Base-by-base conservation (phyloP, 192 early-diverging fungal genomes). In the Coemansia sp. region DNA sequence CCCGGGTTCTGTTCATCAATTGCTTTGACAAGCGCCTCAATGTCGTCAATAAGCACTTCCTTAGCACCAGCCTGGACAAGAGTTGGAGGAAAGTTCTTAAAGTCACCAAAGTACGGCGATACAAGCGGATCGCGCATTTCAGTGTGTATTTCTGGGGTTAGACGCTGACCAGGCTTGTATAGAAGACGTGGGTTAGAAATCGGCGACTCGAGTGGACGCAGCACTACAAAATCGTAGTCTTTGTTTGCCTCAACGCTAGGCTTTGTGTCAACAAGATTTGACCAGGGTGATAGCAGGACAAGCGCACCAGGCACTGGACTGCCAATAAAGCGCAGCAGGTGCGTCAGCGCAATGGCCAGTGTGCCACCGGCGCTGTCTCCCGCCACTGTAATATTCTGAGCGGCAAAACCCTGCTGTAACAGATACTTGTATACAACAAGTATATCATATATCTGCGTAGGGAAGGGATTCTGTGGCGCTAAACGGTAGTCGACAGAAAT, bases 381-480 rank as follows among this genome's bases (percentile, higher is more conserved):
- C 22, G 22, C n/a, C 8, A 48, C 3, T 12, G 24, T 24, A 23
- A 48, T 25, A 12, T 48, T 48, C 24, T 48, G 22, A 1, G 46
- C 22, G 1, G 24, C 11, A 48, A 48, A 48, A 0, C 46, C 46
- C 14, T 23, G 9, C n/a, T 48, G 46, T 12, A 84, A 63, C 9
- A 93, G 75, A 57, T 81, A 88, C 5, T 87, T 47, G 63, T 89
- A 92, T 0, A 87, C 87, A 14, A 87, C 84, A 21, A 94, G 34
- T 21, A 83, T 80, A 66, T 94, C 92, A 21, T 87, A 73, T 11
- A 93, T 39, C 15, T 85, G 88, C 25, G 82, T 65, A 11, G 91
- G 92, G 70, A 91, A 94, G 2, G 87, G 84, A 46, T 85, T 69
- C 57, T 91, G 82, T 0, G 92, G 91, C 0, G 91, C 82, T 7